Conservation (phyloP, 148 eudicot genomes). For the Rhododendron kiyosumense region DNA sequence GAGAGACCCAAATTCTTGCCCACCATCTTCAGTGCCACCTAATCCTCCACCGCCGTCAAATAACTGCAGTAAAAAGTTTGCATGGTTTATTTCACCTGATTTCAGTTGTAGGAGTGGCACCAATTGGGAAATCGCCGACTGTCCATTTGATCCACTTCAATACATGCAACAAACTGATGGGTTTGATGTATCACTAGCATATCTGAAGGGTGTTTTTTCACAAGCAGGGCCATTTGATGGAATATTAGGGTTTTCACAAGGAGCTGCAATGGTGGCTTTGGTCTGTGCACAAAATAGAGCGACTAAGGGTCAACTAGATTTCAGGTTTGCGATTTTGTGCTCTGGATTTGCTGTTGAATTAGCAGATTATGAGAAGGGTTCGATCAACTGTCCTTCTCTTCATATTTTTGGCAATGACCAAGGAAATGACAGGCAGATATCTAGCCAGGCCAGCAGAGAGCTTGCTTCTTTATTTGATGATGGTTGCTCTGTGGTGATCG, state of each 20-base stretch:
- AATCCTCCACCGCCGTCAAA: slow-evolving; percentile 40
- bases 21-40: slow-evolving; percentile 18
- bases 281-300: slow-evolving; percentile 42
- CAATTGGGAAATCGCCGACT: slow-evolving; percentile 53
- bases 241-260: slow-evolving; percentile 96
- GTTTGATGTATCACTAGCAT: slow-evolving; percentile 53
- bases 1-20: slow-evolving; percentile 14
- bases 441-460: slow-evolving; percentile 48
- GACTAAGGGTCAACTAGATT: slow-evolving; percentile 40
- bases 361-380: slow-evolving; percentile 29
- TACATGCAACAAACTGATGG: slow-evolving; percentile 85
- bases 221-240: slow-evolving; percentile 83
- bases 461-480: slow-evolving; percentile 71
- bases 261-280: slow-evolving; percentile 87
- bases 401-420: slow-evolving; percentile 65
- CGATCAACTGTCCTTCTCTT: slow-evolving; percentile 69
- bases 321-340: slow-evolving; percentile 76
- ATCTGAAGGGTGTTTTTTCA: slow-evolving; percentile 43
- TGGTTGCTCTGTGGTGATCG: slow-evolving; percentile 55
- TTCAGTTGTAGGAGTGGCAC: slow-evolving; percentile 16
- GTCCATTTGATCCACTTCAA: slow-evolving; percentile 71
- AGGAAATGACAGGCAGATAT: slow-evolving; percentile 80
- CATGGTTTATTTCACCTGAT: slow-evolving; percentile 71
- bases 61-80: slow-evolving; percentile 65
- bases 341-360: slow-evolving; percentile 75